Evolutionary conservation across 176 grass and related monocot species (phyloP).

Genomic region (Oryza rufipogon): DNA sequence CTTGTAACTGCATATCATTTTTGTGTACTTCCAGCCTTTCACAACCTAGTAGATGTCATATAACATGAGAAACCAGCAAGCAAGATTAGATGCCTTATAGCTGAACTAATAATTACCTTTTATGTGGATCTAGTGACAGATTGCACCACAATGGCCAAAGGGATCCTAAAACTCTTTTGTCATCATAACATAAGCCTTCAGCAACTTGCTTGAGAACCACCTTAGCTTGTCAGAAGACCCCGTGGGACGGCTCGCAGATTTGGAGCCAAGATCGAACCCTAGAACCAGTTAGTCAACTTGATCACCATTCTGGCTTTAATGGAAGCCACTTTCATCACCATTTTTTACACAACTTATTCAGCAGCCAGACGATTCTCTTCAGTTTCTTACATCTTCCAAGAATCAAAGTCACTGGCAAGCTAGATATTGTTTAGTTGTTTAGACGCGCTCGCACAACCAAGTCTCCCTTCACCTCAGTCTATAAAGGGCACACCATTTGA

Average conservation of each 20-base stretch:
- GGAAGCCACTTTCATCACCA: conserved; percentile 15
- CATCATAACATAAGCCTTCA: neutral
- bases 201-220: conserved; percentile 36
- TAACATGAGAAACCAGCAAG: neutral
- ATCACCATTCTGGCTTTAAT: conserved; percentile 35
- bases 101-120: neutral
- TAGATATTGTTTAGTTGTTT: conserved; percentile 18
- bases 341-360: conserved; percentile 19
- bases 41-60: neutral
- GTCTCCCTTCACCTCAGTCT: conserved; percentile 12
- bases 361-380: conserved; percentile 12
- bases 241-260: conserved; percentile 38
- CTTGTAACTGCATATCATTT: neutral
- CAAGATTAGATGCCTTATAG: neutral
- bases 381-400: conserved; percentile 35
- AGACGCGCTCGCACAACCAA: neutral
- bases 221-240: conserved; percentile 7
- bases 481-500: conserved; percentile 24
- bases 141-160: neutral
- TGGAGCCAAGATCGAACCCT: conserved; percentile 16
- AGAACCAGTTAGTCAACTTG: conserved; percentile 42
- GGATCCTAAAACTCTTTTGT: neutral
- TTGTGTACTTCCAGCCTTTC: neutral
- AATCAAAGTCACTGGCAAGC: conserved; percentile 25
- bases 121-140: neutral